Base-by-base conservation (phyloP, 2,329 filamentous ascomycete species). In the Talaromyces islandicus region DNA sequence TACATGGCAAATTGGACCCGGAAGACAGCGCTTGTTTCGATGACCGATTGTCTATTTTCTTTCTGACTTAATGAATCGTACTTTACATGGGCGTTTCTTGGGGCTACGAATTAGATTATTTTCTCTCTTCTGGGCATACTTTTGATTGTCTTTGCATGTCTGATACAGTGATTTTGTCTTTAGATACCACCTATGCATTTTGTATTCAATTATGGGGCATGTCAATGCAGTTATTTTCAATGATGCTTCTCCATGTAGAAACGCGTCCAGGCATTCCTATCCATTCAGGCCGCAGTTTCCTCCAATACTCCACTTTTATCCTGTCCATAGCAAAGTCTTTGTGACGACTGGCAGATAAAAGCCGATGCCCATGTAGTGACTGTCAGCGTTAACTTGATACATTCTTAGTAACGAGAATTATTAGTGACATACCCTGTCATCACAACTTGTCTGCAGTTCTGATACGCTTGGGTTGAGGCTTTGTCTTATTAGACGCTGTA, bases 11-110 rank as follows among this genome's bases (percentile, higher is more conserved):
- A 68, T 76, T 7, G 75, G 74, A 53, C 73, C 71, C 60, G 69
- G 75, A 30, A 78, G 78, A 12, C 72, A 72, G 57, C 71, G 77
- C 41, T 64, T 81, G 7, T 80, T 81, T 65, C 72, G 74, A 56
- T 81, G 64, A 67, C 27, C 29, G 11, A 7, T 25, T 21, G 6
- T 27, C 29, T 27, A 12, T 7, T 27, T 46, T 2, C 14, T 57
- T 14, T 3, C 2, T 11, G 12, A 4, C 21, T 46, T 14, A 19
- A 17, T 4, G 21, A 24, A 24, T 10, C 12, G 19, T 46, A 46
- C 43, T 46, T 24, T 9, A 46, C 17, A 24, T 46, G 19, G 35
- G 35, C 35, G n/a, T 38, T 7, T 7, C n/a, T n/a, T 38, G 35
- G 43, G 9, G n/a, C 11, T 21, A 46, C 43, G 19, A 7, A 19